Evolutionary conservation across 2,329 filamentous ascomycete species (phyloP).

Genomic region (Ramularia collo-cygni): DNA sequence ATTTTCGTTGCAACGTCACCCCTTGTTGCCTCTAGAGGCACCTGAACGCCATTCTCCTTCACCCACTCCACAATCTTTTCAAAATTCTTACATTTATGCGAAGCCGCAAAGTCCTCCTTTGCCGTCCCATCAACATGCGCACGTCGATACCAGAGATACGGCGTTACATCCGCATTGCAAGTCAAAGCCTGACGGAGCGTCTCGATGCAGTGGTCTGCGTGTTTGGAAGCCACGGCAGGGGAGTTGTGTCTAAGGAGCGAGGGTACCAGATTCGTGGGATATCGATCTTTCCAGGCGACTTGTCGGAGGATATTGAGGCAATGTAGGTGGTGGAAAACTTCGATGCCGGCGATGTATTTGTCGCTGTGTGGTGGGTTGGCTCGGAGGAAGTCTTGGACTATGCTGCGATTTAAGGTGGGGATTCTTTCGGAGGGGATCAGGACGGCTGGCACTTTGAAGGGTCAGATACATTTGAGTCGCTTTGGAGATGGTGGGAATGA

Average conservation of each 20-base stretch:
- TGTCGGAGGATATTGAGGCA: slow-evolving; percentile 2
- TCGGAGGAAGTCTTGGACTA: too few relatives aligned
- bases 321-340: slow-evolving; percentile 5
- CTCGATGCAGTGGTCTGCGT: slow-evolving; percentile 7
- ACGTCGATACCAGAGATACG: neutral
- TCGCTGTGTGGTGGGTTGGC: too few relatives aligned
- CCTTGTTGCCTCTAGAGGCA: too few relatives aligned
- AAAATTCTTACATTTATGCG: slow-evolving; percentile 1
- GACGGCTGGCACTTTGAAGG: too few relatives aligned
- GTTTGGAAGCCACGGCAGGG: neutral
- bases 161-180: slow-evolving; percentile 8
- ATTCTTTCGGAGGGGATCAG: too few relatives aligned
- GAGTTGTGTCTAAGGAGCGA: neutral
- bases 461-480: too few relatives aligned
- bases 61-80: neutral
- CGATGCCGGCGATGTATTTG: slow-evolving; percentile 1
- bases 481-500: too few relatives aligned
- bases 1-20: too few relatives aligned
- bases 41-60: neutral
- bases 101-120: neutral
- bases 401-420: too few relatives aligned
- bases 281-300: neutral
- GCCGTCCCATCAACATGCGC: too few relatives aligned
- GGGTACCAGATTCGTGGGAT: neutral
- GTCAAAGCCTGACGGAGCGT: slow-evolving; percentile 6